Percentiles rank a stretch among this genome's conserved stretches.
These are phyloP conservation scores for Talaromyces piceae DNA, from an alignment of 2,329 filamentous ascomycete genomes.

Conservation along the genomic window DNA sequence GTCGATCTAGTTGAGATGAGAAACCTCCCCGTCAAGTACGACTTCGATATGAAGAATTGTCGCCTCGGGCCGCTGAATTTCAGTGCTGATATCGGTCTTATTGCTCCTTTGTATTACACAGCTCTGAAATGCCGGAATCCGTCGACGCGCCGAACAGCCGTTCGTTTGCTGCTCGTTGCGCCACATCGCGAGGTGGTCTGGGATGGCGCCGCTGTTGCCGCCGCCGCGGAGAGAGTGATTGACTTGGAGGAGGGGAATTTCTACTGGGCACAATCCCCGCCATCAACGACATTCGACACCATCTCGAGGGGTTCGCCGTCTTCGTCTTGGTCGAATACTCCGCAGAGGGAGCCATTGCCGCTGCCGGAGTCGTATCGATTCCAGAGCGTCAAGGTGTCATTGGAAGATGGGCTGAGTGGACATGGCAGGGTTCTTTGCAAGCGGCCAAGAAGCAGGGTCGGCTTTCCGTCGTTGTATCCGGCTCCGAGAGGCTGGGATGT, in stretches of 20 bases:
- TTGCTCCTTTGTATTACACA: conserved; percentile 7
- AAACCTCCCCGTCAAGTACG: not conserved
- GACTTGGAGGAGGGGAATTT: conserved; percentile 3
- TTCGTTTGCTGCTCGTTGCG: conserved; percentile 1
- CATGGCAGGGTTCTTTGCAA: conserved; percentile 1
- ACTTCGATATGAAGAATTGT: not conserved
- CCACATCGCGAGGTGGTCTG: conserved; percentile 10
- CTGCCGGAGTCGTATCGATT: conserved; percentile 6
- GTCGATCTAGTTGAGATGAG: conserved; percentile 3
- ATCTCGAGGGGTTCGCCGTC: not conserved
- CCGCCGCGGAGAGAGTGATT: conserved; percentile 4
- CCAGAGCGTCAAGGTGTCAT: conserved; percentile 1
- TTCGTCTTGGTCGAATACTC: not conserved
- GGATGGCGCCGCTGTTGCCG: conserved; percentile 8
- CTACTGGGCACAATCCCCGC: not conserved
- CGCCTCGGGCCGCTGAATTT: conserved; percentile 6
- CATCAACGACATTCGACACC: not conserved
- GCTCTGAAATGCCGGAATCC: conserved; percentile 8
- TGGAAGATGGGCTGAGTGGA: conserved; percentile 6
- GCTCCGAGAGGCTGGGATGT: not conserved
- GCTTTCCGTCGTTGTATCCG: not conserved
- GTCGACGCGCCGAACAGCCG: not conserved
- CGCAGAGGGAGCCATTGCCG: not conserved
- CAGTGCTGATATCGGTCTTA: conserved; percentile 5
- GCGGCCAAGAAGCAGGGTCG: not conserved